phyloP scores from a whole-genome alignment of 345 rosid genomes.

The Iberis pinnata region DNA sequence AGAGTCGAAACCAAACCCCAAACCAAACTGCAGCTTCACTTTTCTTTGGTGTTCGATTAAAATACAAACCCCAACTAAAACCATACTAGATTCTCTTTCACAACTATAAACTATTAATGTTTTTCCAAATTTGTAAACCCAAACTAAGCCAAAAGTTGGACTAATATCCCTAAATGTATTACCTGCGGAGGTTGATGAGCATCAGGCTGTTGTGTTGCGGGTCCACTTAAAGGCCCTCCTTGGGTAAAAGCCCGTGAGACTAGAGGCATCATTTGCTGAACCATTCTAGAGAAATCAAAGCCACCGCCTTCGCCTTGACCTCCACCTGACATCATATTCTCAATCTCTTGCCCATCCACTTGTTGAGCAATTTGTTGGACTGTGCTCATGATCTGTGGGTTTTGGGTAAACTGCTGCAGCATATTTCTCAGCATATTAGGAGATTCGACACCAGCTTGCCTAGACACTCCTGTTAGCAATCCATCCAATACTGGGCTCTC shows the following conservation, averaged over 20 bases:
- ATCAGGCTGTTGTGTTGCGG: constrained; percentile 28
- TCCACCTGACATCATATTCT: constrained; percentile 59
- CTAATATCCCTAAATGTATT: not conserved
- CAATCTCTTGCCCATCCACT: constrained; percentile 65
- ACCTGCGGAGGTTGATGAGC: constrained; percentile 46
- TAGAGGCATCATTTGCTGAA: constrained; percentile 93
- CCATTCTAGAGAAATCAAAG: constrained; percentile 70
- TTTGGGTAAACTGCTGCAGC: constrained; percentile 78
- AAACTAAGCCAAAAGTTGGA: no score
- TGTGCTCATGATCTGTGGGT: constrained; percentile 74
- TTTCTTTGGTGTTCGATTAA: no score
- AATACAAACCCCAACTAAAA: no score
- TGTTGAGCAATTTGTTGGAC: constrained; percentile 89
- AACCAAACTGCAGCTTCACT: no score
- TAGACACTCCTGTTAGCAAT: constrained; percentile 60
- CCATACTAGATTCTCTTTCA: no score
- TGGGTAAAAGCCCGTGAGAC: constrained; percentile 72
- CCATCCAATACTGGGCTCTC: constrained; percentile 63
- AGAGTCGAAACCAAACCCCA: no score
- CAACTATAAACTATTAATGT: no score
- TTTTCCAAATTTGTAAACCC: no score
- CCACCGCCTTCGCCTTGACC: constrained; percentile 56
- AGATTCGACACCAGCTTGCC: constrained; percentile 72
- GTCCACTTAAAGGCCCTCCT: constrained; percentile 31
- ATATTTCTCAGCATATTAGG: constrained; percentile 71